phyloP scores from a whole-genome alignment of 768 basidiomycete genomes.

The Phaffia tasmanica region DNA sequence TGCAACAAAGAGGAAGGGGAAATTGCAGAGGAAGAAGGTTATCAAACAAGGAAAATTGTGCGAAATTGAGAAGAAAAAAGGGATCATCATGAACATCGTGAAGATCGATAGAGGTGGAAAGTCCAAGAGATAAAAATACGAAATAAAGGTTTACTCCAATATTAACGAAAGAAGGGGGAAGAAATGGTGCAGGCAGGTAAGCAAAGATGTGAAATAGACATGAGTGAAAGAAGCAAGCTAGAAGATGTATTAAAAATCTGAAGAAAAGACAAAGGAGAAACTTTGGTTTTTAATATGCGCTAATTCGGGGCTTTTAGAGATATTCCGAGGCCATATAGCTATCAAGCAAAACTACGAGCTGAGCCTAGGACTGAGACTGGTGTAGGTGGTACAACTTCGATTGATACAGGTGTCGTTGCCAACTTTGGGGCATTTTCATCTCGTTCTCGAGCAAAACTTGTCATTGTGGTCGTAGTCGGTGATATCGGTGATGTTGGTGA shows the following conservation, averaged over 20 bases:
- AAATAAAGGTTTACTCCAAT: neutral
- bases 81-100: neutral
- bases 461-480: conserved; percentile 39
- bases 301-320: conserved; percentile 17
- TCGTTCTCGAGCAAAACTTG: conserved; percentile 18
- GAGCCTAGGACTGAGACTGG: neutral
- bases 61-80: neutral
- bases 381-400: conserved; percentile 13
- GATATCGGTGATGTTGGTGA: conserved; percentile 61
- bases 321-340: neutral
- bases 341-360: neutral
- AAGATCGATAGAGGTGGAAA: neutral
- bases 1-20: neutral
- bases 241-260: neutral
- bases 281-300: conserved; percentile 28
- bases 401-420: no score
- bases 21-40: neutral
- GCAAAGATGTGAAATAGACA: no score
- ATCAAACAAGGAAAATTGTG: neutral
- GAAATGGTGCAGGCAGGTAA: no score
- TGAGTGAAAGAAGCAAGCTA: neutral
- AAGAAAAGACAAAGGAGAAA: neutral
- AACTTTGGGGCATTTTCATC: neutral
- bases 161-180: neutral
- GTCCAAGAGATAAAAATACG: neutral